Conservation (phyloP, 2,329 filamentous ascomycete species). For the Lasiodiplodia hormozganensis region DNA sequence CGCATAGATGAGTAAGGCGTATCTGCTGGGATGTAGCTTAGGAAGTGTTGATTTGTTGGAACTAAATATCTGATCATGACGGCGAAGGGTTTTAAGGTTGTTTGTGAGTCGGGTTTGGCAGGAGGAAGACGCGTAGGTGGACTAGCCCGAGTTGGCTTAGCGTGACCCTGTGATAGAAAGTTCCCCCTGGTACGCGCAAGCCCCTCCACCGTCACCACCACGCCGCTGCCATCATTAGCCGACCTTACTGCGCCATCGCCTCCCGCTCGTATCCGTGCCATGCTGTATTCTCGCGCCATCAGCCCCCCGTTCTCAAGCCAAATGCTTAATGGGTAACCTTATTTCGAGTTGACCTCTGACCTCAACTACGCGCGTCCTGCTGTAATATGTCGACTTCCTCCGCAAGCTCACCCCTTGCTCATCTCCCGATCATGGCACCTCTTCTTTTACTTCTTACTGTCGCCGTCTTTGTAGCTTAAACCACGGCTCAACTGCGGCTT, state of each 20-base stretch:
- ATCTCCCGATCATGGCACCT: neutral
- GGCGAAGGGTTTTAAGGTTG: neutral
- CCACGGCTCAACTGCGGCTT: constrained; percentile 3
- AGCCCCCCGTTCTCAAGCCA: neutral
- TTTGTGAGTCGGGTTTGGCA: neutral
- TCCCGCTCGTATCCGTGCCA: neutral
- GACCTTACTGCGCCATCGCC: neutral
- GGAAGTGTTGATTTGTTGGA: neutral
- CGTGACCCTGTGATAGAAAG: neutral
- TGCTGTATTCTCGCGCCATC: neutral
- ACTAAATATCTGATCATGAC: neutral
- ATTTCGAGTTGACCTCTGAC: neutral
- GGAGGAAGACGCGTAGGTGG: neutral
- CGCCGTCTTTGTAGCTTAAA: neutral
- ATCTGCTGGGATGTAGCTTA: neutral
- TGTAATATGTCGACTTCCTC: too few species aligned
- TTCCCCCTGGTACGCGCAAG: constrained; percentile 1
- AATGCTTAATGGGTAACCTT: constrained; percentile 13
- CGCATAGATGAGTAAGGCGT: neutral
- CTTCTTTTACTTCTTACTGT: neutral
- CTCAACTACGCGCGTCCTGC: neutral
- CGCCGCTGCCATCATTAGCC: neutral
- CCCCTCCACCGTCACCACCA: constrained; percentile 11
- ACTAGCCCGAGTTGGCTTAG: neutral
- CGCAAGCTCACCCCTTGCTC: neutral